These are phyloP conservation scores for Trypanosoma congolense DNA, from an alignment of 208 protist species.

Conservation along the genomic window DNA sequence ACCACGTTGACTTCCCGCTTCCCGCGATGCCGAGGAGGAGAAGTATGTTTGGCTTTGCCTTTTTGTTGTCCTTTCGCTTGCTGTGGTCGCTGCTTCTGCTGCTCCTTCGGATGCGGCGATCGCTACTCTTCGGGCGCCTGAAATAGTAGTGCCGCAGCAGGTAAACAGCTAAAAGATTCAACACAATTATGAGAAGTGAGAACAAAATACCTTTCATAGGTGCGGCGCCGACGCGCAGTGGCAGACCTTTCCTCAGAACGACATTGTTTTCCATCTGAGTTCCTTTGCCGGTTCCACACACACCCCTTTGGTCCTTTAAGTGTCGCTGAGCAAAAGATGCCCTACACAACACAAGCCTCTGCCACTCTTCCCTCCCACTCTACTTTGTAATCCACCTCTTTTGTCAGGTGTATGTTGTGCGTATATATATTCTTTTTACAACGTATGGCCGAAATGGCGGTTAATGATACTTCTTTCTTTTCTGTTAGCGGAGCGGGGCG, in stretches of 20 bases:
- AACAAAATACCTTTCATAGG: neutral
- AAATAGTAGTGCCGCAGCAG: constrained; percentile 3
- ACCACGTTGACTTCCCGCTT: constrained; percentile 80
- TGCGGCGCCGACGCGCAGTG: neutral
- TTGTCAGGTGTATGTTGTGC: too few relatives aligned
- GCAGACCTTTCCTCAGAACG: neutral
- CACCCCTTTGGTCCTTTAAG: neutral
- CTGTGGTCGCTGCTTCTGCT: constrained; percentile 1
- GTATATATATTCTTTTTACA: too few relatives aligned
- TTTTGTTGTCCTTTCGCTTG: constrained; percentile 26
- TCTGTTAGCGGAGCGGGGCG: too few relatives aligned
- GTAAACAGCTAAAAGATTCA: constrained; percentile 12
- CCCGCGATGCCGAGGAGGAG: constrained; percentile 69
- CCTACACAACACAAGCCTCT: too few relatives aligned
- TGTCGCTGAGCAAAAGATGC: too few relatives aligned
- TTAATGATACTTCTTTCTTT: too few relatives aligned
- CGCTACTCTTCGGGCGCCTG: neutral
- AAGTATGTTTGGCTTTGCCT: constrained; percentile 50
- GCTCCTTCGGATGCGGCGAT: neutral
- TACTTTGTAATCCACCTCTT: too few relatives aligned
- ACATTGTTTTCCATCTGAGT: constrained; percentile 2
- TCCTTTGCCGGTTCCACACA: neutral
- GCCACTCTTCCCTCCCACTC: too few relatives aligned
- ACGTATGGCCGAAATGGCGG: too few relatives aligned
- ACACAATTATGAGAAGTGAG: constrained; percentile 3